These are phyloP conservation scores for Aspergillus indologenus DNA, from an alignment of 495 filamentous ascomycete species.

Conservation along the genomic window DNA sequence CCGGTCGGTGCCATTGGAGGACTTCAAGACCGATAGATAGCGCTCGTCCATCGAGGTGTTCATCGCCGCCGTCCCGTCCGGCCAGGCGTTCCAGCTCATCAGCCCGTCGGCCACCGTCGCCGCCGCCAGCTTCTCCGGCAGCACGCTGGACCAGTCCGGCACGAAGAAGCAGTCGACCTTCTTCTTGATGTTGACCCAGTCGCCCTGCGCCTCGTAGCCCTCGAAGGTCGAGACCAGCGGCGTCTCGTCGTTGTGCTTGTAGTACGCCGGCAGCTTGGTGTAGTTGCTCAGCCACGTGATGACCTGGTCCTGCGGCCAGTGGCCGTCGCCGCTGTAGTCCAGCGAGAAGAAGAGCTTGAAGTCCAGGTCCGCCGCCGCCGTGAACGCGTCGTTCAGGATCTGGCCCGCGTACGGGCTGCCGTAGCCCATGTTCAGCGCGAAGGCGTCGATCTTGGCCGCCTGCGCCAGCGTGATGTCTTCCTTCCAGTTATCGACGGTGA, in stretches of 20 bases:
- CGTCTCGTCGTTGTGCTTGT: constrained; percentile 38
- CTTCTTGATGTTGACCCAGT: constrained; percentile 57
- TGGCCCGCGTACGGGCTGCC: constrained; percentile 40
- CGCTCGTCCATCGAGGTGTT: constrained; percentile 49
- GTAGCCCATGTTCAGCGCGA: constrained; percentile 66
- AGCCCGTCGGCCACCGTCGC: constrained; percentile 55
- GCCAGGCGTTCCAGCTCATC: constrained; percentile 76
- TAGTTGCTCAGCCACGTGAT: constrained; percentile 53
- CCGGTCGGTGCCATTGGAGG: constrained; percentile 32
- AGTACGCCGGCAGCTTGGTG: constrained; percentile 50
- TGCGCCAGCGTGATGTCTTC: constrained; percentile 59
- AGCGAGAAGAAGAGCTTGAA: constrained; percentile 74
- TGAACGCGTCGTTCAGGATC: constrained; percentile 52
- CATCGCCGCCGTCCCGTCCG: constrained; percentile 53
- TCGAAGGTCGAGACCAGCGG: constrained; percentile 76
- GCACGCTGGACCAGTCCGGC: constrained; percentile 63
- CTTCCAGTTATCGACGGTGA: constrained; percentile 46
- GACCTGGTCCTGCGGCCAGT: constrained; percentile 57
- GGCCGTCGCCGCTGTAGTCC: constrained; percentile 57
- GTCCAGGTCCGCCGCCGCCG: constrained; percentile 47
- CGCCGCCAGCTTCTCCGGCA: constrained; percentile 38
- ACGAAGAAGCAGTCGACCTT: constrained; percentile 54
- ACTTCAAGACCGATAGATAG: constrained; percentile 45
- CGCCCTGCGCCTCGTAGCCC: constrained; percentile 52
- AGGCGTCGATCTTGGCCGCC: constrained; percentile 65